Conservation (phyloP, 306 rosid species). For the Lathyrus oleraceus region DNA sequence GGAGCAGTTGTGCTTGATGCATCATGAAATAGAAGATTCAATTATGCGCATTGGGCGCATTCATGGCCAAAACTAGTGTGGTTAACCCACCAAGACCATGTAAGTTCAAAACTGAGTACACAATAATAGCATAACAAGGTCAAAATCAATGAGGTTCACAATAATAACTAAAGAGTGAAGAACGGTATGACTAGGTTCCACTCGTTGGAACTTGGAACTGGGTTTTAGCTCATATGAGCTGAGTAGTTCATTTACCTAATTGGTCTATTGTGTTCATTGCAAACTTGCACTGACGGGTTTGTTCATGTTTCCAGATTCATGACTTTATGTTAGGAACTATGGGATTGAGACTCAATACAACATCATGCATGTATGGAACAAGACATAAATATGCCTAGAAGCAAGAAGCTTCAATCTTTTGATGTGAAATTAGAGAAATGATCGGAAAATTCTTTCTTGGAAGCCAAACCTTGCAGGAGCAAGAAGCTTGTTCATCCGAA, state of each 20-base stretch:
- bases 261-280: slow-evolving; percentile 4
- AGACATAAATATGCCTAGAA: neutral
- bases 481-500: neutral
- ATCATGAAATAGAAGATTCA: neutral
- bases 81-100: neutral
- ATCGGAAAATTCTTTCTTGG: slow-evolving; percentile 2
- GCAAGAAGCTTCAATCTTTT: neutral
- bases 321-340: neutral
- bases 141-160: neutral
- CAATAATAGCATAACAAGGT: neutral
- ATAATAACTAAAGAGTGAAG: neutral
- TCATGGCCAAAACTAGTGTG: neutral
- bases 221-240: neutral
- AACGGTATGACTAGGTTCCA: neutral
- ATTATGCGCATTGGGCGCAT: neutral
- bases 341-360: neutral
- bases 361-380: neutral
- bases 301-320: neutral
- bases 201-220: neutral
- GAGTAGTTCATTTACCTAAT: neutral
- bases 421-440: neutral
- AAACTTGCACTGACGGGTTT: neutral
- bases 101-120: neutral
- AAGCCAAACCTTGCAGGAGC: neutral
- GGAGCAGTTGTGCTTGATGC: neutral